phyloP scores from a whole-genome alignment of 106 monocot species.

The Narthecium ossifragum region DNA sequence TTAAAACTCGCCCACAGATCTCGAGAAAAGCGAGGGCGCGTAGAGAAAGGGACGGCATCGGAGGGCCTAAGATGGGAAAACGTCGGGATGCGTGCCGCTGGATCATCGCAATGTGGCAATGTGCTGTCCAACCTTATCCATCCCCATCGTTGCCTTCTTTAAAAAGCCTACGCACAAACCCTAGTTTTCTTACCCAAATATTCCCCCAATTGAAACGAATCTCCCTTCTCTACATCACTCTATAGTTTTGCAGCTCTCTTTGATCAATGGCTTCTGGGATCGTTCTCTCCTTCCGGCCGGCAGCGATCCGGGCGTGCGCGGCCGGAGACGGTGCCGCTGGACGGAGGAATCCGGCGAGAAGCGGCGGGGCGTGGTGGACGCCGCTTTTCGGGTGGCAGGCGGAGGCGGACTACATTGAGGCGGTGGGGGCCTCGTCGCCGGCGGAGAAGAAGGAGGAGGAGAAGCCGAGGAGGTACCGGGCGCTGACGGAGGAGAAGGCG shows the following conservation, averaged over 20 bases:
- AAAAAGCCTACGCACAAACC: neutral
- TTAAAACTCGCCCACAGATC: no score
- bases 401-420: conserved; percentile 62
- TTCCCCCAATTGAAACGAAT: neutral
- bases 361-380: conserved; percentile 56
- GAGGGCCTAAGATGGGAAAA: neutral
- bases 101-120: neutral
- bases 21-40: neutral
- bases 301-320: conserved; percentile 25
- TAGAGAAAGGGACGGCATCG: neutral
- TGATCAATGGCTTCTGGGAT: conserved; percentile 19
- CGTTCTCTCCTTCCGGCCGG: conserved; percentile 23
- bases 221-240: neutral
- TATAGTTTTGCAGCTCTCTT: no score
- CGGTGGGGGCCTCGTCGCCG: neutral
- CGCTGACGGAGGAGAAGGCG: conserved; percentile 89
- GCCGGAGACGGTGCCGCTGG: neutral
- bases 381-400: conserved; percentile 74
- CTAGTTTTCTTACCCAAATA: neutral
- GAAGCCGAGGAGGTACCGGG: conserved; percentile 16
- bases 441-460: neutral
- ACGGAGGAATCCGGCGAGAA: neutral
- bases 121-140: neutral
- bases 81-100: neutral
- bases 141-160: neutral